phyloP scores from a whole-genome alignment of 306 rosid species.

The Astragalus glycyphyllos region DNA sequence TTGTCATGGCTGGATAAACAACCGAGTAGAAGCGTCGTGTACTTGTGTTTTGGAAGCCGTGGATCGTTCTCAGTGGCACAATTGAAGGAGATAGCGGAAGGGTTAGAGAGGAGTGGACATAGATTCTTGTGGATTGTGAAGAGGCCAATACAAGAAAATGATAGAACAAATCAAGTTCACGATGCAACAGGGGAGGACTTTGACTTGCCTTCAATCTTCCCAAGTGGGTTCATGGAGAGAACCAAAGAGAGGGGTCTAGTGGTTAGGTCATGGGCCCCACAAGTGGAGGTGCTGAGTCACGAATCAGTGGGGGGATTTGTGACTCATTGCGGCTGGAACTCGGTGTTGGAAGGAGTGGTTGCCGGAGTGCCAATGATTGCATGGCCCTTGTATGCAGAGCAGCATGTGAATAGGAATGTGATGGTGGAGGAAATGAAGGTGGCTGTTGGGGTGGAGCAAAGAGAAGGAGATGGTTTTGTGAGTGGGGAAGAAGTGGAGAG shows the following conservation, averaged over 20 bases:
- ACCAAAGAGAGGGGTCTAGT: conserved; percentile 43
- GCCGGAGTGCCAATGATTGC: conserved; percentile 54
- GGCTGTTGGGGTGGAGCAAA: conserved; percentile 42
- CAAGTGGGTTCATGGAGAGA: conserved; percentile 43
- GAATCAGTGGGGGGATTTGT: conserved; percentile 47
- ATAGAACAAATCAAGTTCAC: not conserved
- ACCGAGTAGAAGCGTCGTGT: conserved; percentile 43
- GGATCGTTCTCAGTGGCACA: conserved; percentile 41
- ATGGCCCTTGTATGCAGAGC: conserved; percentile 49
- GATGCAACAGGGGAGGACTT: not conserved
- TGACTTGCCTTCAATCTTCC: conserved; percentile 25
- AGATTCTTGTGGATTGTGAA: conserved; percentile 48
- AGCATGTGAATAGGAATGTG: conserved; percentile 47
- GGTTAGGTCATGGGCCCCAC: conserved; percentile 44
- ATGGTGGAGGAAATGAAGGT: conserved; percentile 46
- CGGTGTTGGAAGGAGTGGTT: conserved; percentile 48
- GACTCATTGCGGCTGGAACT: conserved; percentile 54
- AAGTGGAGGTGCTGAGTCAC: conserved; percentile 41
- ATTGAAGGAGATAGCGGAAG: conserved; percentile 42
- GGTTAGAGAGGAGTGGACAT: conserved; percentile 43
- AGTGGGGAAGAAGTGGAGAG: conserved; percentile 41
- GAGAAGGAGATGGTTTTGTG: conserved; percentile 41
- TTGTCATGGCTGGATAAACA: conserved; percentile 47
- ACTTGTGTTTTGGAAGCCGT: conserved; percentile 49
- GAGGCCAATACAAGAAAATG: not conserved